phyloP scores from a whole-genome alignment of 306 rosid genomes.

The Calophaca sinica region DNA sequence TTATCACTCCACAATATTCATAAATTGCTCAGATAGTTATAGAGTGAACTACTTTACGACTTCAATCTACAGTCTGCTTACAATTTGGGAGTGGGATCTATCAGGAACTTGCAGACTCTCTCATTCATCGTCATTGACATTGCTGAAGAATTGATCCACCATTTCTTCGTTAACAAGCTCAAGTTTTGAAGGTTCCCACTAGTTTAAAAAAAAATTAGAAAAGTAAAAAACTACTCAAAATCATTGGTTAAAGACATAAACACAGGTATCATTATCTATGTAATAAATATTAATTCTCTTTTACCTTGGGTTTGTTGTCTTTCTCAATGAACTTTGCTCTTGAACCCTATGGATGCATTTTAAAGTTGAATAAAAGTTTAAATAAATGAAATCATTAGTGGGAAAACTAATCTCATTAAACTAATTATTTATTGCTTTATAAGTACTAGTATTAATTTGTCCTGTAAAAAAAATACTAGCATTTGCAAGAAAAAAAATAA shows the following conservation, averaged over 20 bases:
- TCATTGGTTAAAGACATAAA: neutral
- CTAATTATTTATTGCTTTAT: too few relatives aligned
- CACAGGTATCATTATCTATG: neutral
- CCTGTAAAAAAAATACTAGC: too few relatives aligned
- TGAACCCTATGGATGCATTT: slow-evolving; percentile 24
- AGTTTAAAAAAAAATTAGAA: neutral
- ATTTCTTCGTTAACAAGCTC: slow-evolving; percentile 24
- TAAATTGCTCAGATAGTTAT: too few relatives aligned
- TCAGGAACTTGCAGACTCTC: slow-evolving; percentile 24
- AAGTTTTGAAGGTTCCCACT: slow-evolving; percentile 45
- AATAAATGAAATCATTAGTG: neutral
- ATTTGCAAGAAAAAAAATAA: neutral
- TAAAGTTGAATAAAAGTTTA: too few relatives aligned
- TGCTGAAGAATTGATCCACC: slow-evolving; percentile 21
- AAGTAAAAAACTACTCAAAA: neutral
- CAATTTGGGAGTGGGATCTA: slow-evolving; percentile 18
- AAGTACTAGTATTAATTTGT: too few relatives aligned
- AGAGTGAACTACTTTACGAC: neutral
- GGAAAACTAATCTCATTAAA: neutral
- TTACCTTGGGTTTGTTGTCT: slow-evolving; percentile 47
- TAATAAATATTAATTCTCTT: neutral
- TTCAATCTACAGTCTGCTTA: slow-evolving; percentile 15
- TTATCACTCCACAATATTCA: too few relatives aligned
- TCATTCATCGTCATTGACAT: slow-evolving; percentile 17
- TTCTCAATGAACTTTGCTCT: slow-evolving; percentile 45